Evolutionary conservation across 1,139 yeast species (phyloP).

Genomic region (Hansenula lynferdii): DNA sequence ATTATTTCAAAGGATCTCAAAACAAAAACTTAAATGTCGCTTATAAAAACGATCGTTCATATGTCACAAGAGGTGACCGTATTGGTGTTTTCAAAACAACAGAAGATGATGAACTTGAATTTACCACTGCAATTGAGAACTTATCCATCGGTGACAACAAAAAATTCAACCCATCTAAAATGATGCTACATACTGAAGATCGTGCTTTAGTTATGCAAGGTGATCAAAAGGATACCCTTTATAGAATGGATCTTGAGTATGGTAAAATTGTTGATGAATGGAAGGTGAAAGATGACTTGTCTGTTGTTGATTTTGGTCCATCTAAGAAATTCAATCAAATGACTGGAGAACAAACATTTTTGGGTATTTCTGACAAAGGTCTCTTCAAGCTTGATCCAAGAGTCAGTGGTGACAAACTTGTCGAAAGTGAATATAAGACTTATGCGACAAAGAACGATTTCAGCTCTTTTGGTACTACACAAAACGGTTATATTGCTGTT

Average conservation of each 20-base stretch:
- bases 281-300: constrained; percentile 45
- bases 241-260: constrained; percentile 70
- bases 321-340: constrained; percentile 66
- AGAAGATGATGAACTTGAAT: constrained; percentile 47
- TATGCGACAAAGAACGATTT: constrained; percentile 55
- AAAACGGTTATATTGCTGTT: constrained; percentile 67
- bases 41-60: constrained; percentile 63
- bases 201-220: constrained; percentile 61
- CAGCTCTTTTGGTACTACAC: constrained; percentile 66
- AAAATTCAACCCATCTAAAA: constrained; percentile 50
- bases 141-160: constrained; percentile 48
- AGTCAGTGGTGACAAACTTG: constrained; percentile 49
- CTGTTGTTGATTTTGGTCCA: constrained; percentile 61
- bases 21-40: constrained; percentile 72
- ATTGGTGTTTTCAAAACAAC: constrained; percentile 74
- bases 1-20: constrained; percentile 30
- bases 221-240: constrained; percentile 42
- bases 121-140: constrained; percentile 61
- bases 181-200: constrained; percentile 77
- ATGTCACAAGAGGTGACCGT: constrained; percentile 72
- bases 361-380: constrained; percentile 63
- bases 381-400: constrained; percentile 80
- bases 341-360: constrained; percentile 66
- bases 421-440: constrained; percentile 47
- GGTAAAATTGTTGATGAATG: constrained; percentile 86